Evolutionary conservation across 305 asterid genomes (phyloP).

Genomic region (Fraxinus xanthoxyloides): DNA sequence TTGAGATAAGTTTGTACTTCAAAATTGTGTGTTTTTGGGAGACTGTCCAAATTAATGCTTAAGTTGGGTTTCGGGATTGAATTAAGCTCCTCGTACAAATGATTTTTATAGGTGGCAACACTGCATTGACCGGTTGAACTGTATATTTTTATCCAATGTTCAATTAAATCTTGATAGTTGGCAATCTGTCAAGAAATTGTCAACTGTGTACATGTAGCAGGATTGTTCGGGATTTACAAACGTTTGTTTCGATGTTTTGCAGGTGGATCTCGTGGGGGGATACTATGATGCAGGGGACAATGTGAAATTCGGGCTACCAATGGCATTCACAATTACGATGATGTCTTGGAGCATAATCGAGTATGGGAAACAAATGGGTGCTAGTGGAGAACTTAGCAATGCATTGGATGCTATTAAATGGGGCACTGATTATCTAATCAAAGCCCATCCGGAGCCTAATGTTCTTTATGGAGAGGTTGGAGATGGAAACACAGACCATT

Average conservation of each 20-base stretch:
- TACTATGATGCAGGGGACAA: slow-evolving; percentile 99
- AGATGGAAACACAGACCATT: slow-evolving; percentile 96
- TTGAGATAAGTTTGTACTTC: not conserved
- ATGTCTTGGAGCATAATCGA: slow-evolving; percentile 93
- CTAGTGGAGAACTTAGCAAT: slow-evolving; percentile 72
- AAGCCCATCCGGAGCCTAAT: slow-evolving; percentile 88
- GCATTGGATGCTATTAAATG: slow-evolving; percentile 92
- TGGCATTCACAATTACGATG: slow-evolving; percentile 96
- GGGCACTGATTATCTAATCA: slow-evolving; percentile 97
- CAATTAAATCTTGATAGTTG: not conserved
- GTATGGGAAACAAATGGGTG: slow-evolving; percentile 73
- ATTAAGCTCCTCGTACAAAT: not conserved
- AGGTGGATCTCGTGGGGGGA: slow-evolving; percentile 98
- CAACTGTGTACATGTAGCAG: not conserved
- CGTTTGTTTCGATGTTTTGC: not conserved
- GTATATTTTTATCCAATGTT: not conserved
- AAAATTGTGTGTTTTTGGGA: not conserved
- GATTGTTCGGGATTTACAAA: not conserved
- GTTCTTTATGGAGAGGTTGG: slow-evolving; percentile 98
- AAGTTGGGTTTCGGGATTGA: not conserved
- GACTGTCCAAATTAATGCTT: not conserved
- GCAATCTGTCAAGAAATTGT: not conserved
- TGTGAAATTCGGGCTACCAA: slow-evolving; percentile 92
- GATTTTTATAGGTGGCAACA: not conserved
- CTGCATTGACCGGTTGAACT: not conserved